phyloP scores from a whole-genome alignment of 176 grass and related monocot genomes.

The Ensete glaucum region DNA sequence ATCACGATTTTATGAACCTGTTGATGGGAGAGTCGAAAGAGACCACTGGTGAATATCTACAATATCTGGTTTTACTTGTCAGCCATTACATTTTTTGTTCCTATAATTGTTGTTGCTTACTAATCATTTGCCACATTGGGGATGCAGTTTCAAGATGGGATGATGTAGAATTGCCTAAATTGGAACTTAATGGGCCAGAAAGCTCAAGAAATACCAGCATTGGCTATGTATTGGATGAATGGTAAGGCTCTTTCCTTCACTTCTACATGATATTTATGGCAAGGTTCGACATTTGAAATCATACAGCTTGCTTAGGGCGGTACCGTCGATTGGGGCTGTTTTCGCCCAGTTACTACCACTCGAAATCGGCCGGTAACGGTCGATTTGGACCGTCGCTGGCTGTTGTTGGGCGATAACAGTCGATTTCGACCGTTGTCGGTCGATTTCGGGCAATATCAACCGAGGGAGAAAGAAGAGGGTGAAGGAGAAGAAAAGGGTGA shows the following conservation, averaged over 20 bases:
- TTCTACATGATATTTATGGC: neutral
- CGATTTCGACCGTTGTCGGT: too few species aligned
- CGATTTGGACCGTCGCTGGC: too few species aligned
- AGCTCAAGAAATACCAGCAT: slow-evolving; percentile 30
- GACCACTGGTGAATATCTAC: slow-evolving; percentile 35
- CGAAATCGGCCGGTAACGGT: too few species aligned
- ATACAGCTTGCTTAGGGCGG: too few species aligned
- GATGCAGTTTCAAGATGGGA: slow-evolving; percentile 52
- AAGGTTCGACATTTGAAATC: too few species aligned
- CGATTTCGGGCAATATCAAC: too few species aligned
- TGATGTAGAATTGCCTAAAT: slow-evolving; percentile 30
- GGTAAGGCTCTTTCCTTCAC: slow-evolving; percentile 26
- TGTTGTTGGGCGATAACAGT: too few species aligned
- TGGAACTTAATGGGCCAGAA: neutral
- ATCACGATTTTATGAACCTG: slow-evolving; percentile 35
- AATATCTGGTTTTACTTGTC: neutral
- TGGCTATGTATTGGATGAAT: slow-evolving; percentile 63
- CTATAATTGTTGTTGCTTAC: neutral
- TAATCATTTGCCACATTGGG: neutral
- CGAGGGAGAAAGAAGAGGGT: too few species aligned
- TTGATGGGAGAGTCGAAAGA: slow-evolving; percentile 55
- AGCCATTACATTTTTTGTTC: neutral
- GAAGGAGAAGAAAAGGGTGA: too few species aligned
- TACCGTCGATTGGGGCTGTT: too few species aligned
- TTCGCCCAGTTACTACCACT: too few species aligned